phyloP scores from a whole-genome alignment of 148 eudicot species.

The Persicaria maculosa region DNA sequence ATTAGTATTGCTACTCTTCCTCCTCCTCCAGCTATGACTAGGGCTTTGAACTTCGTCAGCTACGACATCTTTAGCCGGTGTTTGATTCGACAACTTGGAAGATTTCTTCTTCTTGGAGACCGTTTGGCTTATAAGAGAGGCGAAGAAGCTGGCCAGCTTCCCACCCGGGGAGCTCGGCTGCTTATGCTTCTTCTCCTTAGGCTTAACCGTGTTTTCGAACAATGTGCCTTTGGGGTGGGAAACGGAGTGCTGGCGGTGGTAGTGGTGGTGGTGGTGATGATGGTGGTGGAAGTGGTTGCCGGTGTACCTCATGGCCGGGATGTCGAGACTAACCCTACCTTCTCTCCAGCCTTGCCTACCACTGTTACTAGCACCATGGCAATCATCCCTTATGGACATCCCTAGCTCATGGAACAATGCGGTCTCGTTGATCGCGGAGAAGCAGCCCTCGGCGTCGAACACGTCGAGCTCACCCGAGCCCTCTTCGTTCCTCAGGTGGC shows the following conservation, averaged over 20 bases:
- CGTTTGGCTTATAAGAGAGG: constrained; percentile 50
- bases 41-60: constrained; percentile 41
- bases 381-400: background rate
- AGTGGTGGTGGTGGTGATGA: constrained; percentile 8
- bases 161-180: constrained; percentile 96
- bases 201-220: background rate
- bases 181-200: constrained; percentile 49
- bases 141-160: constrained; percentile 62
- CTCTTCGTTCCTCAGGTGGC: background rate
- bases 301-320: background rate
- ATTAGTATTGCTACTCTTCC: constrained; percentile 51
- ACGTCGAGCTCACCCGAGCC: background rate
- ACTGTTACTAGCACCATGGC: background rate
- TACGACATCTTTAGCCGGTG: constrained; percentile 11
- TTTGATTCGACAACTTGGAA: constrained; percentile 29
- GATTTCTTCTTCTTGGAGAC: constrained; percentile 55
- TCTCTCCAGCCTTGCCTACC: constrained; percentile 8
- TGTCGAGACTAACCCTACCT: constrained; percentile 7
- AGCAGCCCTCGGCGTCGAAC: constrained; percentile 2
- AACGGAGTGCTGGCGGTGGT: constrained; percentile 8
- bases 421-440: background rate
- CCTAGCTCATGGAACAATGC: constrained; percentile 4
- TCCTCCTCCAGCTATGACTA: constrained; percentile 37
- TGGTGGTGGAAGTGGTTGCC: background rate
- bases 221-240: background rate